A percentile compares a stretch with the other conserved stretches of the same genome.
These are phyloP conservation scores for Alternaria postmessia DNA, from an alignment of 2,329 filamentous ascomycete genomes.

Conservation along the genomic window DNA sequence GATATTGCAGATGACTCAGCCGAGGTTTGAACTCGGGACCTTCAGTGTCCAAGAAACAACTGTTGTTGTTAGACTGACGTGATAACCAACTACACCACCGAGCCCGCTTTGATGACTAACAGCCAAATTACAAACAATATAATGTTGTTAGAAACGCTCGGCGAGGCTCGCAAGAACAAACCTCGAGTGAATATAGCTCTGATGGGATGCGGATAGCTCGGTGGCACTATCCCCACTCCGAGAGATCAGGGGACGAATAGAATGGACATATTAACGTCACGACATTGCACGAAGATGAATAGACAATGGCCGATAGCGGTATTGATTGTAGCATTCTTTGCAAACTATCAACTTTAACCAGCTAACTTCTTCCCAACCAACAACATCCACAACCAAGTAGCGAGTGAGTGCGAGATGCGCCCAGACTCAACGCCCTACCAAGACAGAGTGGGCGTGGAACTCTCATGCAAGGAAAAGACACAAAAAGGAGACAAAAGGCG, in stretches of 20 bases:
- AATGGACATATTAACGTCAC: background rate
- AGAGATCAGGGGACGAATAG: background rate
- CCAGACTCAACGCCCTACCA: background rate
- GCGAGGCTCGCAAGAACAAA: background rate
- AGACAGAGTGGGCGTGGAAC: constrained; percentile 46
- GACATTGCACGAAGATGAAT: background rate
- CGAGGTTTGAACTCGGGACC: constrained; percentile 27
- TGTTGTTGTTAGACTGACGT: constrained; percentile 55
- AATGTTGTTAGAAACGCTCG: background rate
- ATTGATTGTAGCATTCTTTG: constrained; percentile 6
- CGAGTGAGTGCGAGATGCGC: background rate
- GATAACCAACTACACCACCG: constrained; percentile 59
- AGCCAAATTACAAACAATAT: fast-evolving
- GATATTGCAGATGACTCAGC: constrained; percentile 19
- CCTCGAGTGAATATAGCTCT: background rate
- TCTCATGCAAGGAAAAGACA: constrained; percentile 48
- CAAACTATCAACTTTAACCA: constrained; percentile 11
- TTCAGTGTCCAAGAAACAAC: constrained; percentile 18
- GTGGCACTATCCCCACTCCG: background rate
- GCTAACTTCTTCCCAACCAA: background rate
- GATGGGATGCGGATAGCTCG: background rate
- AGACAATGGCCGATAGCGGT: background rate
- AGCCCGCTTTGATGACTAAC: constrained; percentile 21
- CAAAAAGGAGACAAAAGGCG: constrained; percentile 6
- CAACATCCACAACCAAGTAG: background rate